Conservation (phyloP, 805 yeast genomes). For the Maudiozyma barnettii region DNA sequence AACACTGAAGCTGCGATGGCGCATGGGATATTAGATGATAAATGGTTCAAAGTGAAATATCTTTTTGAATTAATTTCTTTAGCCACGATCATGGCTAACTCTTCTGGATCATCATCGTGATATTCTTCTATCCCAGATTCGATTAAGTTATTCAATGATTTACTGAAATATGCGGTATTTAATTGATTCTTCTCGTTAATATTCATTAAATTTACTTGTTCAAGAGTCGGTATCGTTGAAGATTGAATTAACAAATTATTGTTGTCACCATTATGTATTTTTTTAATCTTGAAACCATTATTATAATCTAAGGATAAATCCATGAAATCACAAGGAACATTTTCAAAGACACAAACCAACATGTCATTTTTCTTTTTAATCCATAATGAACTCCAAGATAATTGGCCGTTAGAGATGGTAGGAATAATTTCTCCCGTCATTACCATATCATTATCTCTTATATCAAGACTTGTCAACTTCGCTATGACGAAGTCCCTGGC, state of each 20-base stretch:
- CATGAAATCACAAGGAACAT: slow-evolving; percentile 57
- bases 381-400: slow-evolving; percentile 38
- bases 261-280: slow-evolving; percentile 5
- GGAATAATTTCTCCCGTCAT: slow-evolving; percentile 80
- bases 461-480: slow-evolving; percentile 31
- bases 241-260: slow-evolving; percentile 3
- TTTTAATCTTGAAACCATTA: slow-evolving; percentile 17
- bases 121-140: slow-evolving; percentile 8
- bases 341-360: slow-evolving; percentile 76
- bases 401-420: slow-evolving; percentile 33
- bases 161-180: slow-evolving; percentile 12
- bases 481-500: slow-evolving; percentile 58
- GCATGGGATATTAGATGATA: slow-evolving; percentile 51
- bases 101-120: slow-evolving; percentile 17
- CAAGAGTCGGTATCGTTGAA: background rate
- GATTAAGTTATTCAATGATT: slow-evolving; percentile 17
- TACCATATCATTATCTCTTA: slow-evolving; percentile 36
- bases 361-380: slow-evolving; percentile 62
- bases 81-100: slow-evolving; percentile 30
- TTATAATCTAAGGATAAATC: slow-evolving; percentile 38
- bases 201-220: background rate
- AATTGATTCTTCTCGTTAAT: slow-evolving; percentile 8
- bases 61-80: slow-evolving; percentile 44
- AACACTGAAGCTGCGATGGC: slow-evolving; percentile 57
- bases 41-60: slow-evolving; percentile 51